These are phyloP conservation scores for Quillaja saponaria DNA, from an alignment of 306 rosid species.

Conservation along the genomic window DNA sequence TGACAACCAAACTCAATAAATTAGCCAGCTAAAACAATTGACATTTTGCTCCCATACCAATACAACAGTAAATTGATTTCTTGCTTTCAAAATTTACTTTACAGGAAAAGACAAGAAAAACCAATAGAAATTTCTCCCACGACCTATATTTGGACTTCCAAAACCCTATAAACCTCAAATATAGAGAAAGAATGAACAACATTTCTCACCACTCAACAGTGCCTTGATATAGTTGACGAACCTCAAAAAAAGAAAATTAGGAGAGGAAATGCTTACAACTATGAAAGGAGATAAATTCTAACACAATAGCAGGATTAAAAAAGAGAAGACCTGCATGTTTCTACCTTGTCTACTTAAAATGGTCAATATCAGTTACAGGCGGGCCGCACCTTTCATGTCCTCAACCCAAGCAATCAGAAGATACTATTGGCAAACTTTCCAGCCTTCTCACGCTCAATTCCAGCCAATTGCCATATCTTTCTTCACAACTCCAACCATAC, in stretches of 20 bases:
- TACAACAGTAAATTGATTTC: constrained; percentile 58
- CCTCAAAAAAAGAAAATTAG: constrained; percentile 38
- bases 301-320: constrained; percentile 52
- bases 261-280: constrained; percentile 49
- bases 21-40: constrained; percentile 41
- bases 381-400: constrained; percentile 74
- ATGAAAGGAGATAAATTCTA: constrained; percentile 42
- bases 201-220: constrained; percentile 70
- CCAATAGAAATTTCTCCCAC: constrained; percentile 56
- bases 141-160: constrained; percentile 76
- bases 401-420: constrained; percentile 76
- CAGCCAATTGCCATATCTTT: constrained; percentile 51
- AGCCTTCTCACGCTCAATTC: constrained; percentile 54
- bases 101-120: constrained; percentile 64
- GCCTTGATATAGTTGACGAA: constrained; percentile 47
- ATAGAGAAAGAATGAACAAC: constrained; percentile 60
- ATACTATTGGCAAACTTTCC: constrained; percentile 52
- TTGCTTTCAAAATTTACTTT: constrained; percentile 97
- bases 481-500: constrained; percentile 59
- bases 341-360: constrained; percentile 63
- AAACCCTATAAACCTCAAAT: constrained; percentile 61
- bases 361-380: constrained; percentile 81
- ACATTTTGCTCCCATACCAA: constrained; percentile 44
- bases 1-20: constrained; percentile 16
- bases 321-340: constrained; percentile 59